These are phyloP conservation scores for Aegilops tauschii DNA, from an alignment of 176 grass and related monocot species.

Conservation along the genomic window DNA sequence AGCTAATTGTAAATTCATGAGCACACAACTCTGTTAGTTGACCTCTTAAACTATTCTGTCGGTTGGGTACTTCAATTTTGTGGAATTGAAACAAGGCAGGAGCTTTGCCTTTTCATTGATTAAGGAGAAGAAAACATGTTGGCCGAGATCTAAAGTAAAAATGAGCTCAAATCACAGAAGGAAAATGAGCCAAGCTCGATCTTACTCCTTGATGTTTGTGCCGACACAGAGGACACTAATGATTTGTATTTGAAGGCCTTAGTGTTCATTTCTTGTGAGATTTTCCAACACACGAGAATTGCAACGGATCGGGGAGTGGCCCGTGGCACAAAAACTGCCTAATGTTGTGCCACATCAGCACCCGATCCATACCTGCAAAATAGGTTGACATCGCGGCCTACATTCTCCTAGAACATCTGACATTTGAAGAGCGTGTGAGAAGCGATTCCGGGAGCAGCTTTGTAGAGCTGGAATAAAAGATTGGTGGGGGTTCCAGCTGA, in stretches of 20 bases:
- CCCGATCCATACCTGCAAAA: not conserved
- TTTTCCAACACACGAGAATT: not conserved
- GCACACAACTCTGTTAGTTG: not conserved
- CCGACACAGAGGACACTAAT: fast-evolving
- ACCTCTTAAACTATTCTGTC: not conserved
- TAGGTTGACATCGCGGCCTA: not conserved
- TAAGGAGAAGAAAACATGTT: not conserved
- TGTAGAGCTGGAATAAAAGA: not conserved
- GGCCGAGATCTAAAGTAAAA: not conserved
- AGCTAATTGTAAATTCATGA: too few relatives aligned
- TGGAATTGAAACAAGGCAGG: not conserved
- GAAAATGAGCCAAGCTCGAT: not conserved
- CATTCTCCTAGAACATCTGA: not conserved
- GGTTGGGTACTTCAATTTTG: not conserved
- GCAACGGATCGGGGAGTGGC: not conserved
- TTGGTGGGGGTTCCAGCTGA: not conserved
- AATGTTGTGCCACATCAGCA: not conserved
- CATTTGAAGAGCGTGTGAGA: not conserved
- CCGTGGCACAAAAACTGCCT: not conserved
- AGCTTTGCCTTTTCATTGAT: not conserved
- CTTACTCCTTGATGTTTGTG: not conserved
- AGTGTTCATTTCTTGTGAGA: not conserved
- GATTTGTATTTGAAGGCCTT: not conserved
- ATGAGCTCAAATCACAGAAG: not conserved
- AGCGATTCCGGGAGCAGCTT: not conserved